Conservation (phyloP, 2,329 filamentous ascomycete genomes). For the Fonsecaea nubica region DNA sequence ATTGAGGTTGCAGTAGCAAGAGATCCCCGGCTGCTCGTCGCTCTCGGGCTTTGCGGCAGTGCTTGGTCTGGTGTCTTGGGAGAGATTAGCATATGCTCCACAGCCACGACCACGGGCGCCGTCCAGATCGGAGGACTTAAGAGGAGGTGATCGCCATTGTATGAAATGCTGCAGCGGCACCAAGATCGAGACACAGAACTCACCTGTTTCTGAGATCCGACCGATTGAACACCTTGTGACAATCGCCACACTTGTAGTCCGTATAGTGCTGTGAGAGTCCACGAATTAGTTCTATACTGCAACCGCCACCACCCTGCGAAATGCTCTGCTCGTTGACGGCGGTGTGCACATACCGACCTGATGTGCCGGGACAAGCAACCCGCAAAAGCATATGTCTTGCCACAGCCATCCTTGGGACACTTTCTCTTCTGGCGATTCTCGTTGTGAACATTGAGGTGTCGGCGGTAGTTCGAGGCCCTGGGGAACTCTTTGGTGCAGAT, state of each 20-base stretch:
- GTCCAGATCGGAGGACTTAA: not conserved
- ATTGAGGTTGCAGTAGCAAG: not conserved
- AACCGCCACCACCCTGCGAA: not conserved
- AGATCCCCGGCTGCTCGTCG: not conserved
- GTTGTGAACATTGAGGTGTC: constrained; percentile 18
- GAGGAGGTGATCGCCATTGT: not conserved
- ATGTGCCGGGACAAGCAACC: constrained; percentile 25
- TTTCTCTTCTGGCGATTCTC: constrained; percentile 12
- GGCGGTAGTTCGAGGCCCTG: constrained; percentile 11
- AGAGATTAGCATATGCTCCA: not conserved
- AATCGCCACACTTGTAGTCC: constrained; percentile 16
- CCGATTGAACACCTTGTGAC: constrained; percentile 18
- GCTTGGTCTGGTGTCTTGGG: constrained; percentile 3
- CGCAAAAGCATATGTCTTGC: constrained; percentile 14
- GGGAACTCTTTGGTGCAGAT: constrained; percentile 22
- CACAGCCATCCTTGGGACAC: constrained; percentile 23
- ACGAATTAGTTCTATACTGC: not conserved
- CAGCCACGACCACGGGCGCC: not conserved
- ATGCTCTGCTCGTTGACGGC: not conserved
- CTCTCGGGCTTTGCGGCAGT: constrained; percentile 7
- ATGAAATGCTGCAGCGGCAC: not conserved
- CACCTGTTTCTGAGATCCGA: constrained; percentile 27
- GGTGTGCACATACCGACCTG: constrained; percentile 20
- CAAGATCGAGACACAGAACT: not conserved
- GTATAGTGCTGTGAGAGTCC: not conserved